These are phyloP conservation scores for Phytophthora aleatoria DNA, from an alignment of 352 stramenopile genomes.

Conservation along the genomic window DNA sequence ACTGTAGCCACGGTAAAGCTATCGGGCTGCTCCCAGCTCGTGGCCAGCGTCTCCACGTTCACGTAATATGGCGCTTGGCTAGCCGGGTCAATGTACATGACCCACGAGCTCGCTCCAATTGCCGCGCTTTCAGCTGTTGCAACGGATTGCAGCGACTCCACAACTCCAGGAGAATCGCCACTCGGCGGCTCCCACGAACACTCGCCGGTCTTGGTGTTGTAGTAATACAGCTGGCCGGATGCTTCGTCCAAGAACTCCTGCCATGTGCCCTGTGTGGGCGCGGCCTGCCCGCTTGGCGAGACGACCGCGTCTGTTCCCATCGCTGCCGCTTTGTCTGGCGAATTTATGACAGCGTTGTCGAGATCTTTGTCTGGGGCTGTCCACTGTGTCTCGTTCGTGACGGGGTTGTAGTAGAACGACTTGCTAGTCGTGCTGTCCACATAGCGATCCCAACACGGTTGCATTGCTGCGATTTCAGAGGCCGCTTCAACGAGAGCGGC, in stretches of 20 bases:
- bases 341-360: slow-evolving; percentile 26
- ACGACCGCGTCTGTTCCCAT: slow-evolving; percentile 11
- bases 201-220: slow-evolving; percentile 64
- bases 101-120: slow-evolving; percentile 29
- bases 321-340: not conserved
- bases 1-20: slow-evolving; percentile 18
- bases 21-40: slow-evolving; percentile 52
- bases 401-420: slow-evolving; percentile 59
- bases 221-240: slow-evolving; percentile 70
- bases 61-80: slow-evolving; percentile 57
- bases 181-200: slow-evolving; percentile 59
- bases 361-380: slow-evolving; percentile 27
- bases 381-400: slow-evolving; percentile 48
- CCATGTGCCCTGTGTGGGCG: slow-evolving; percentile 45
- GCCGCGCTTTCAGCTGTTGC: slow-evolving; percentile 17
- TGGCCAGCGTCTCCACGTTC: slow-evolving; percentile 52
- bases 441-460: slow-evolving; percentile 55
- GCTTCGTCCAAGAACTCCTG: slow-evolving; percentile 62
- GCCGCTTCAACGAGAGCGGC: not conserved
- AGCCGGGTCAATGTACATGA: slow-evolving; percentile 52
- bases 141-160: slow-evolving; percentile 7
- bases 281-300: slow-evolving; percentile 5
- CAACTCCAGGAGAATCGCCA: slow-evolving; percentile 11
- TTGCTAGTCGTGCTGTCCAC: slow-evolving; percentile 52
- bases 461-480: not conserved